These are phyloP conservation scores for Phlegmacium glaucopus DNA, from an alignment of 768 basidiomycete species.

Conservation along the genomic window DNA sequence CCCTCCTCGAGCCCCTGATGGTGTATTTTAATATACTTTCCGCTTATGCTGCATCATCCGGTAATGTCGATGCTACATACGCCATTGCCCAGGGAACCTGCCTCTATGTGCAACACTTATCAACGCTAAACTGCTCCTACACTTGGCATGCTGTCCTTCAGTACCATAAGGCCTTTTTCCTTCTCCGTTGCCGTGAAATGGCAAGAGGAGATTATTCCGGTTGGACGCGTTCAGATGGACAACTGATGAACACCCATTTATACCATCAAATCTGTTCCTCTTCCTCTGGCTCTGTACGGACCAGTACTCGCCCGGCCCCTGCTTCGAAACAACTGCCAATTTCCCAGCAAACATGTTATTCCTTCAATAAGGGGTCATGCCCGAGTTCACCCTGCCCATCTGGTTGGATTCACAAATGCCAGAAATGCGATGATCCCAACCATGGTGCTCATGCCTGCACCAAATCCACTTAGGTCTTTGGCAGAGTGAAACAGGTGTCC, in stretches of 20 bases:
- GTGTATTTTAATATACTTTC: constrained; percentile 8
- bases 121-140: constrained; percentile 1
- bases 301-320: not conserved
- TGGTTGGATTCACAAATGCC: constrained; percentile 16
- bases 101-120: not conserved
- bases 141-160: constrained; percentile 3
- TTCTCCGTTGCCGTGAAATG: not conserved
- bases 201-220: not conserved
- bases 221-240: not conserved
- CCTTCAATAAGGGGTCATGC: constrained; percentile 15
- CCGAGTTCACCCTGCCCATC: constrained; percentile 9
- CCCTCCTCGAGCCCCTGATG: constrained; percentile 6
- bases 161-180: not conserved
- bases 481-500: constrained; percentile 8
- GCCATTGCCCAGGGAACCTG: not conserved
- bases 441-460: constrained; percentile 14
- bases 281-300: not conserved
- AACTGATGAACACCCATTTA: not conserved
- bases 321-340: not conserved
- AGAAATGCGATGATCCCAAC: constrained; percentile 3
- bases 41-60: constrained; percentile 2
- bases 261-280: not conserved
- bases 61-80: not conserved
- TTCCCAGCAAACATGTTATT: constrained; percentile 11
- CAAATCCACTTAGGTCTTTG: not conserved